Evolutionary conservation across 768 basidiomycete genomes (phyloP), one percentile per base, ranked within the genome.

Genomic region (Suillus cothurnatus): DNA sequence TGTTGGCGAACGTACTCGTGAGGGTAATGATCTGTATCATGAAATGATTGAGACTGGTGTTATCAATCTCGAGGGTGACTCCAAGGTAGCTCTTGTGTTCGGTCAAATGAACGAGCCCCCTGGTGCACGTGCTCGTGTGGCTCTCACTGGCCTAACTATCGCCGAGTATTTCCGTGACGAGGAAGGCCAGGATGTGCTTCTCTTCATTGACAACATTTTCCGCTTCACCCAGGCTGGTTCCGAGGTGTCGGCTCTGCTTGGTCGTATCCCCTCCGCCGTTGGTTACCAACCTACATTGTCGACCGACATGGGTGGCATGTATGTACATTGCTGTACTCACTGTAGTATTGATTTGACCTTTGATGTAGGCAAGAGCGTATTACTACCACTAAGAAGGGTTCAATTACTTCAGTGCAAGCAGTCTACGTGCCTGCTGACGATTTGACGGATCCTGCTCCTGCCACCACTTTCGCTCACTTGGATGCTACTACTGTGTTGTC

Each of bases 191-290:
- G 97, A 99, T 80, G 97, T 99, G 86, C 88, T 99, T 78, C 90
- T 99, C 77, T 99, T 99, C 88, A 99, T 99, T 78, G 97, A 99
- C 92, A 99, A 99, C 89, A 99, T 99, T 83, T 99, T 99, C 97
- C 96, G 97, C 78, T 99, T 99, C 94, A 99, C 97, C 73, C 97
- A 99, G 82, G 97, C 97, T 76, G 97, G 97, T 90, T 99, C 97
- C 69, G 97, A 99, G 80, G 97, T 99, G 86, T 99, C 97, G 83
- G 97, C 97, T 70, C 82, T 99, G 73, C 93, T 99, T 71, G 97
- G 97, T 87, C 97, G 97, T 94, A 99, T 99, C 76, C 97, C 97
- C 71, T 99, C 97, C 71, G 97, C 97, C 70, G 97, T 99, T 87
- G 97, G 97, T 88, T 99, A 99, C 85, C 97, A 99, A 80, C 97